phyloP scores from a whole-genome alignment of 148 eudicot genomes.

The Pharnaceum exiguum region DNA sequence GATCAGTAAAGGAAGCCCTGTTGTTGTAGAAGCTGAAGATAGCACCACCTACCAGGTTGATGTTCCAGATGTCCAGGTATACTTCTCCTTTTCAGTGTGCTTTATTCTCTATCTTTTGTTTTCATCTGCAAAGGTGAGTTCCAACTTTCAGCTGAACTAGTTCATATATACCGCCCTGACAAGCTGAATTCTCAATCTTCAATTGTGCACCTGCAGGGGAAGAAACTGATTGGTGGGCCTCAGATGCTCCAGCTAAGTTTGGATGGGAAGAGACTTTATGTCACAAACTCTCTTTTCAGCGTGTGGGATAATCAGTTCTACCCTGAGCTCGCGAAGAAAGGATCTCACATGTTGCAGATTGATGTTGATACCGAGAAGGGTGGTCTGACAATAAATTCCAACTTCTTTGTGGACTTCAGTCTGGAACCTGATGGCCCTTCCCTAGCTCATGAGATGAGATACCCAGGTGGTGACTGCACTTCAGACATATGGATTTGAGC shows the following conservation, averaged over 20 bases:
- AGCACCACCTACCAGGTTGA: constrained; percentile 84
- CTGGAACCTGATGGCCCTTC: constrained; percentile 92
- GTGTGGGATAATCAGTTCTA: constrained; percentile 92
- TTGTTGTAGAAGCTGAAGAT: constrained; percentile 70
- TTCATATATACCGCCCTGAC: too few relatives aligned
- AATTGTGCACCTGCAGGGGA: constrained; percentile 47
- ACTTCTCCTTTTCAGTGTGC: not conserved
- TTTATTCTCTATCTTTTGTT: not conserved
- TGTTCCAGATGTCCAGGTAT: constrained; percentile 77
- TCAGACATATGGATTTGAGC: constrained; percentile 87
- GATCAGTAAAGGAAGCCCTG: constrained; percentile 70
- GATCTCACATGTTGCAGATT: constrained; percentile 87
- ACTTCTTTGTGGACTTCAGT: constrained; percentile 88
- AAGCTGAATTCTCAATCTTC: not conserved
- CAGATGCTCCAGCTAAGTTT: constrained; percentile 97
- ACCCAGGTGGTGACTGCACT: constrained; percentile 99
- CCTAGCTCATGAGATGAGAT: constrained; percentile 95
- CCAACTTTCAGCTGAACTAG: too few relatives aligned
- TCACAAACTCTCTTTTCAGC: constrained; percentile 91
- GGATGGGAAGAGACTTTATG: constrained; percentile 91
- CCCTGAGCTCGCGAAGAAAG: constrained; percentile 79
- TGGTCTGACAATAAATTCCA: constrained; percentile 71
- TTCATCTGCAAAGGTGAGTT: too few relatives aligned
- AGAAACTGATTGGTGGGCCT: constrained; percentile 87
- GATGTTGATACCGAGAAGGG: constrained; percentile 88